Conservation (phyloP, 1,284 basidiomycete species). For the Thecaphora thlaspeos region DNA sequence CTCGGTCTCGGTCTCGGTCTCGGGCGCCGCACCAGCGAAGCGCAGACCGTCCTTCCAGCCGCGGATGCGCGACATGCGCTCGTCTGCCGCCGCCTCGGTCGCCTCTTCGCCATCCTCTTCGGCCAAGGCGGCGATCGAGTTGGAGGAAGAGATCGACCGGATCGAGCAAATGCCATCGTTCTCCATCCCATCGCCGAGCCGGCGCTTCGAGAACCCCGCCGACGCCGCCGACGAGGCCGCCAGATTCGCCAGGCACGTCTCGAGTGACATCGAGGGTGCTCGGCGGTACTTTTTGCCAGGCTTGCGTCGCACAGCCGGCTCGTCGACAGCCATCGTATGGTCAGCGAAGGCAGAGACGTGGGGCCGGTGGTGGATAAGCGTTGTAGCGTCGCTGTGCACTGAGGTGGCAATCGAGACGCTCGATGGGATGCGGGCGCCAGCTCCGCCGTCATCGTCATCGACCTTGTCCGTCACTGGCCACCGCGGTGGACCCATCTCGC, state of each 20-base stretch:
- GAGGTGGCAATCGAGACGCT: constrained; percentile 27
- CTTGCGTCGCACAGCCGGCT: constrained; percentile 3
- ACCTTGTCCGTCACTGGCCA: constrained; percentile 13
- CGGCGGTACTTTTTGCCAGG: constrained; percentile 15
- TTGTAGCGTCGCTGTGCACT: constrained; percentile 32
- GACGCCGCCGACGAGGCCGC: constrained; percentile 15
- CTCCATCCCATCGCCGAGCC: constrained; percentile 17
- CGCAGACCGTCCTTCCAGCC: constrained; percentile 38
- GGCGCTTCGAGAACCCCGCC: constrained; percentile 7
- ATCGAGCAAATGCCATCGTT: constrained; percentile 34
- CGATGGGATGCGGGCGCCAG: constrained; percentile 5
- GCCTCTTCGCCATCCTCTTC: constrained; percentile 6
- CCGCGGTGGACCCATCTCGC: constrained; percentile 33
- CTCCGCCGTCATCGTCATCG: neutral
- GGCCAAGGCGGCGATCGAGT: constrained; percentile 24
- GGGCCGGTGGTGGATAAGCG: constrained; percentile 20
- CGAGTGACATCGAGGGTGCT: constrained; percentile 32
- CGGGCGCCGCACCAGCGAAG: constrained; percentile 21
- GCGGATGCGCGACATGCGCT: constrained; percentile 9
- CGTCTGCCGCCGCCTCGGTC: neutral
- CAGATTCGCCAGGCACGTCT: constrained; percentile 27
- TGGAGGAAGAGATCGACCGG: constrained; percentile 20
- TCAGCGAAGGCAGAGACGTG: constrained; percentile 1
- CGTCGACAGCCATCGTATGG: neutral
- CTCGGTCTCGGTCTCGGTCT: constrained; percentile 8